Conservation (phyloP, 345 rosid species). For the Moricandia moricandioides region DNA sequence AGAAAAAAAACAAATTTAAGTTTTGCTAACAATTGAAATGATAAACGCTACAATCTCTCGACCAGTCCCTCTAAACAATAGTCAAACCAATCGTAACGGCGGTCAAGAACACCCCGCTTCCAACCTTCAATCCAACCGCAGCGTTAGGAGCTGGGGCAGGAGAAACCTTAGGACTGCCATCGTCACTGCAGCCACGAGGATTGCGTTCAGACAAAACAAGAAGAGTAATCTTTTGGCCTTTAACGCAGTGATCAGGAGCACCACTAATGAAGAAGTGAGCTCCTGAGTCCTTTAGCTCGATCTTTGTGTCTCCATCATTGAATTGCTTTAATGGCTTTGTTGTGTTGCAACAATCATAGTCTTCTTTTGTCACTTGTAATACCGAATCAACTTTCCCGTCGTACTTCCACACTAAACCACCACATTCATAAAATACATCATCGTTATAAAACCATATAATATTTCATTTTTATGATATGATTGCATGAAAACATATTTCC, state of each 20-base stretch:
- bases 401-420: conserved; percentile 45
- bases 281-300: conserved; percentile 44
- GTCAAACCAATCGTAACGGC: conserved; percentile 13
- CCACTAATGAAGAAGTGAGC: conserved; percentile 63
- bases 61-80: conserved; percentile 9
- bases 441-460: background rate
- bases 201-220: conserved; percentile 45
- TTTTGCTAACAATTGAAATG: background rate
- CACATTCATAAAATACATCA: conserved; percentile 16
- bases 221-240: conserved; percentile 50
- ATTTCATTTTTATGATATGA: background rate
- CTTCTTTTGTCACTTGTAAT: conserved; percentile 47
- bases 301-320: conserved; percentile 46
- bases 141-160: background rate
- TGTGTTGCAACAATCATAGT: conserved; percentile 43
- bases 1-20: background rate
- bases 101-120: conserved; percentile 3
- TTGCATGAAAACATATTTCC: background rate
- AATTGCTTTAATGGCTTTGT: conserved; percentile 40
- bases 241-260: conserved; percentile 44
- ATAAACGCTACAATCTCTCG: background rate
- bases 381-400: conserved; percentile 51
- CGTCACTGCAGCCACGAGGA: background rate
- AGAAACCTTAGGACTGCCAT: background rate
- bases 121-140: conserved; percentile 11